These are phyloP conservation scores for Aquilaria agallochum DNA, from an alignment of 441 rosid species.

Conservation along the genomic window DNA sequence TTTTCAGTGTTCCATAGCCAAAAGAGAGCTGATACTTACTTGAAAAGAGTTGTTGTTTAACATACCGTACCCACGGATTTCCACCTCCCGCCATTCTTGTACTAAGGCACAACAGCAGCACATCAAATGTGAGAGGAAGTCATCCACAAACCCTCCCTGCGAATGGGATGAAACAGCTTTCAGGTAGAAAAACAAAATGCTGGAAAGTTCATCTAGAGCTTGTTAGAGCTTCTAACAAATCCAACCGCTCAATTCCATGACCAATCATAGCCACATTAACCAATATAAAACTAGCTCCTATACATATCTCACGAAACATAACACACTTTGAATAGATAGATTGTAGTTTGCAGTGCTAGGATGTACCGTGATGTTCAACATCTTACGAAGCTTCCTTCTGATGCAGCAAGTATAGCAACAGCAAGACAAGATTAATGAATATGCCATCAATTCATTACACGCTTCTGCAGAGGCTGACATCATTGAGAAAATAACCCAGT, in stretches of 20 bases:
- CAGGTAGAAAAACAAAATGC: no score
- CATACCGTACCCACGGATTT: conserved; percentile 81
- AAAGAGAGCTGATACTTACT: no score
- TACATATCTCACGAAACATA: no score
- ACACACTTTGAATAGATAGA: no score
- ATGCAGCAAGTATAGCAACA: conserved; percentile 91
- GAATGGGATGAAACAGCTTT: conserved; percentile 1
- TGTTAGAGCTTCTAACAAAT: no score
- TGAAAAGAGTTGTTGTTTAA: no score
- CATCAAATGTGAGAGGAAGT: conserved; percentile 88
- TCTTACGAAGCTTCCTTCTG: conserved; percentile 81
- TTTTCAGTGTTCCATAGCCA: no score
- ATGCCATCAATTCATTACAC: conserved; percentile 86
- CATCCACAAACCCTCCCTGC: conserved; percentile 90
- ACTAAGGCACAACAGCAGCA: conserved; percentile 97
- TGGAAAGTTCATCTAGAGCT: no score
- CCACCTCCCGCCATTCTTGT: conserved; percentile 96
- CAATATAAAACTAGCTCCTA: no score
- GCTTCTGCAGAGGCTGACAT: conserved; percentile 72
- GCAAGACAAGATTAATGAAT: conserved; percentile 84
- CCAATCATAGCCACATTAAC: no score
- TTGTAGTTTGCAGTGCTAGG: no score
- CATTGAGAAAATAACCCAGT: neutral
- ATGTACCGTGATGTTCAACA: conserved; percentile 62
- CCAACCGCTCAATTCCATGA: no score